phyloP scores from a whole-genome alignment of 1,284 basidiomycete species.

The Ceratobasidium sp. region DNA sequence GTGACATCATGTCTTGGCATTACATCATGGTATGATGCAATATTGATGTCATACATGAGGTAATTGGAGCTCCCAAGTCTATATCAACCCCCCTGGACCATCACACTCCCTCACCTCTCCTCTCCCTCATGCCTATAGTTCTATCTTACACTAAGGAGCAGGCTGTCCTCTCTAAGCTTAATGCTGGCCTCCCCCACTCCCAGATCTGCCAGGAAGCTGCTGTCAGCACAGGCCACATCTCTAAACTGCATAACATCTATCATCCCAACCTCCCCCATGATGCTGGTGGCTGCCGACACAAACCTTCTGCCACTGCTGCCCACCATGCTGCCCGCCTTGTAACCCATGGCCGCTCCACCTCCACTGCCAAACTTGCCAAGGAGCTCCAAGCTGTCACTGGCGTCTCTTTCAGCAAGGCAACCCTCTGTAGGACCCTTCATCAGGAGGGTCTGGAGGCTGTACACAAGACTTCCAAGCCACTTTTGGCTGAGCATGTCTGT shows the following conservation, averaged over 20 bases:
- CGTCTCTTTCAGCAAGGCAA: neutral
- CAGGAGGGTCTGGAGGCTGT: neutral
- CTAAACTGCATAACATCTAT: neutral
- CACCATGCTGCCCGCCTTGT: slow-evolving; percentile 6
- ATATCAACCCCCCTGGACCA: neutral
- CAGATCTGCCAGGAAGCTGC: neutral
- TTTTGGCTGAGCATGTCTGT: neutral
- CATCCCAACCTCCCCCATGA: neutral
- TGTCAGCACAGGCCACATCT: neutral
- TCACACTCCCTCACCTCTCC: neutral
- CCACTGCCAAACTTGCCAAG: neutral
- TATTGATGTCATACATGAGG: neutral
- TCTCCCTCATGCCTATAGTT: slow-evolving; percentile 14
- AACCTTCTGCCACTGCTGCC: neutral
- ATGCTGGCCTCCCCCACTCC: slow-evolving; percentile 2
- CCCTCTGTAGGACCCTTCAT: neutral
- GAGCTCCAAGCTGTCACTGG: neutral
- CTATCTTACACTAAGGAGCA: neutral
- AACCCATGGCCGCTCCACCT: neutral
- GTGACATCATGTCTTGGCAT: slow-evolving; percentile 17
- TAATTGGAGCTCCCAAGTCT: neutral
- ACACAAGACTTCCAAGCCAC: neutral
- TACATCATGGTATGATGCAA: neutral
- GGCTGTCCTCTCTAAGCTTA: slow-evolving; percentile 16
- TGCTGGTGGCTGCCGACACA: neutral